phyloP scores from a whole-genome alignment of 2,329 filamentous ascomycete genomes.

The Venturia oleaginea region DNA sequence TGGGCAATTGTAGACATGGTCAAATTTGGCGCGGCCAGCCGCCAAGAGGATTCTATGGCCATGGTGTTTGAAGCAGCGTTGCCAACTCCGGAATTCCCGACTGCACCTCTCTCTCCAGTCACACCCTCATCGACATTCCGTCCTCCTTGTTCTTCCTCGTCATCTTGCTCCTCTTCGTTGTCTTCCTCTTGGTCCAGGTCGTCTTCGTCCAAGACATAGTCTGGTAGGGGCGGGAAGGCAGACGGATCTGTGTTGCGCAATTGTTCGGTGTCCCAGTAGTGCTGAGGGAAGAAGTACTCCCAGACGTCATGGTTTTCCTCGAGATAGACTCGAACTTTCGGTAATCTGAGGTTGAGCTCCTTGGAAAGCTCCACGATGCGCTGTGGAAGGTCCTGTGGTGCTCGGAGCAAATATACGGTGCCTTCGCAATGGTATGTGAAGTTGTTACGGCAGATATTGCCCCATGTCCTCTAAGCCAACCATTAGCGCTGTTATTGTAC shows the following conservation, averaged over 20 bases:
- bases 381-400: background rate
- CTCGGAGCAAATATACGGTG: background rate
- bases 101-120: background rate
- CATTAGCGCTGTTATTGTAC: background rate
- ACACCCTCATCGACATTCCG: background rate
- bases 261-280: background rate
- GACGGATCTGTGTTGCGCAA: background rate
- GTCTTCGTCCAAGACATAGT: background rate
- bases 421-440: background rate
- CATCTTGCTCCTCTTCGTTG: background rate
- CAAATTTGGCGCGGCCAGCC: background rate
- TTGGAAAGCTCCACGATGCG: background rate
- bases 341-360: background rate
- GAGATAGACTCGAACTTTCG: background rate
- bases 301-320: background rate
- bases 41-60: background rate
- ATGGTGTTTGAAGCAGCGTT: background rate
- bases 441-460: background rate
- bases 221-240: background rate
- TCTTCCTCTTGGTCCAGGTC: background rate
- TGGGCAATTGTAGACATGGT: background rate
- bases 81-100: background rate
- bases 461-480: background rate
- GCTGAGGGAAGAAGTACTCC: background rate
- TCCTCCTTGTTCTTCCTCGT: background rate